Conservation (phyloP, 768 basidiomycete genomes). For the Kwoniella sp. region DNA sequence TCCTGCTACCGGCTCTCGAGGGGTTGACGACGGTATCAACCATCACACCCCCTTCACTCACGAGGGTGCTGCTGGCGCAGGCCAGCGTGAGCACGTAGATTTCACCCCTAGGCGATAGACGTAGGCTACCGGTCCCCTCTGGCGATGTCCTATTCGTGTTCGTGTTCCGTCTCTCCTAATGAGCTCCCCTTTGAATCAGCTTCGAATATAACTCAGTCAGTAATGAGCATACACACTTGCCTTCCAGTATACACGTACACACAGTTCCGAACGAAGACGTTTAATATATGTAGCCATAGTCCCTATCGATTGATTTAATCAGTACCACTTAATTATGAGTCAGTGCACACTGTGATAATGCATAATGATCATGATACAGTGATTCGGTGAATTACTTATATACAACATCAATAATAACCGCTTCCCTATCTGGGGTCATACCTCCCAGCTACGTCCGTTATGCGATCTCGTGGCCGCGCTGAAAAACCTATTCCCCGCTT, state of each 20-base stretch:
- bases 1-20: not conserved
- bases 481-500: slow-evolving; percentile 40
- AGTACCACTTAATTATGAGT: not conserved
- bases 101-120: slow-evolving; percentile 3
- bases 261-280: too few species aligned
- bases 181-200: too few species aligned
- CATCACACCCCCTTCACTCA: slow-evolving; percentile 2
- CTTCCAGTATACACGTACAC: too few species aligned
- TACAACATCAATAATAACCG: too few species aligned
- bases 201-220: too few species aligned
- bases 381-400: not conserved
- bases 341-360: not conserved
- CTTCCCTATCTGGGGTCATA: too few species aligned
- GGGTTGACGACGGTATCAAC: not conserved
- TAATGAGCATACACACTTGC: too few species aligned
- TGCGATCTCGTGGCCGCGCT: slow-evolving; percentile 7
- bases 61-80: slow-evolving; percentile 22
- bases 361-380: not conserved
- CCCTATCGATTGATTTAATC: too few species aligned
- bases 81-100: slow-evolving; percentile 16
- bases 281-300: too few species aligned
- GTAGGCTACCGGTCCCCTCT: too few species aligned
- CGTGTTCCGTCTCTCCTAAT: too few species aligned
- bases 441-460: slow-evolving; percentile 27
- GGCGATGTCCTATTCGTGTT: too few species aligned